Percentiles rank a stretch among this genome's conserved stretches.
Conservation (phyloP, 1,139 yeast species). For the Candida neerlandica region DNA sequence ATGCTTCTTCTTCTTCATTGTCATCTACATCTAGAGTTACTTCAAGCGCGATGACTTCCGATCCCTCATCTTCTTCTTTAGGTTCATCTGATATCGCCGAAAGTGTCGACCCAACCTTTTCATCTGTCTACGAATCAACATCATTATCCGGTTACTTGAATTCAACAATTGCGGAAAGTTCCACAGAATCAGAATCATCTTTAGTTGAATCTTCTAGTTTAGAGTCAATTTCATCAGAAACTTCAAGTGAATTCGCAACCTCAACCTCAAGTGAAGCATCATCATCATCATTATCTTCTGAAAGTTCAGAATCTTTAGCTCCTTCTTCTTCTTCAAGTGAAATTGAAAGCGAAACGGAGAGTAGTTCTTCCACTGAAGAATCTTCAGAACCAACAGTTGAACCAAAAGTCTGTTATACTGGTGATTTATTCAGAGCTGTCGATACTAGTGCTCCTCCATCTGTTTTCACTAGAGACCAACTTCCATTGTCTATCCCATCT, state of each 20-base stretch:
- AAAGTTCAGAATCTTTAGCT: not conserved
- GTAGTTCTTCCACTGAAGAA: not conserved
- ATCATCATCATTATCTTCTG: not conserved
- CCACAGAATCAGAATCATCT: too few species aligned
- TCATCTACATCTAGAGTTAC: not conserved
- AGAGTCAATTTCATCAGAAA: too few species aligned
- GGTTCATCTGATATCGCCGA: not conserved
- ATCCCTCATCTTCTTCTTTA: not conserved
- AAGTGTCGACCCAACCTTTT: constrained; percentile 1
- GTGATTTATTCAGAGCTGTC: constrained; percentile 52
- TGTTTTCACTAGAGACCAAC: constrained; percentile 48
- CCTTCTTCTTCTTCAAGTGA: not conserved
- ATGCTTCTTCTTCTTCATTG: not conserved
- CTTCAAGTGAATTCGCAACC: too few species aligned
- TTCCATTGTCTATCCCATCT: constrained; percentile 55
- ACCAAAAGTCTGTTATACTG: constrained; percentile 24
- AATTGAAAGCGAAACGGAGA: not conserved
- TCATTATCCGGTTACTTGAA: not conserved
- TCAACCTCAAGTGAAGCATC: too few species aligned
- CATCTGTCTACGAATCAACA: not conserved
- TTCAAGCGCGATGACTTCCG: not conserved
- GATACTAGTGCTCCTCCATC: constrained; percentile 51
- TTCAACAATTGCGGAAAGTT: not conserved
- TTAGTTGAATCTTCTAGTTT: too few species aligned
- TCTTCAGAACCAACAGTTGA: not conserved